A percentile compares a stretch with the other conserved stretches of the same genome.
Conservation (phyloP, 169 alveolate genomes). For the Cytauxzoon felis region DNA sequence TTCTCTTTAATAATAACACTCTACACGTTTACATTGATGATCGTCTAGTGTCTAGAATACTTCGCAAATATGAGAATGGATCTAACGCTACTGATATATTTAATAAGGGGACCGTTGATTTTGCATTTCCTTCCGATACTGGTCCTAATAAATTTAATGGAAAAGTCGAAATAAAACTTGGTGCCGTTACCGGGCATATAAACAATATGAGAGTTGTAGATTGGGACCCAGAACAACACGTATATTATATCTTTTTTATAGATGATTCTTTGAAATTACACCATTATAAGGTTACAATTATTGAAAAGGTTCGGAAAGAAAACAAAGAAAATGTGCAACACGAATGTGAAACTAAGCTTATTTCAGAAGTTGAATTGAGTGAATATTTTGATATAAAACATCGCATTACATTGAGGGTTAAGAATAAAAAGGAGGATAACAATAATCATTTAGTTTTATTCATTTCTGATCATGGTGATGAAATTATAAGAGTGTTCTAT, state of each 20-base stretch:
- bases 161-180: too few species aligned
- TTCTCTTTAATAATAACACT: not conserved
- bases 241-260: not conserved
- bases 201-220: too few species aligned
- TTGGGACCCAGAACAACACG: not conserved
- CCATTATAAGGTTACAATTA: not conserved
- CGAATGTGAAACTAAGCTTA: too few species aligned
- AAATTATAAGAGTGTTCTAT: not conserved
- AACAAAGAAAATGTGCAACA: too few species aligned
- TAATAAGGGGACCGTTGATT: too few species aligned
- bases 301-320: too few species aligned
- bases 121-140: not conserved
- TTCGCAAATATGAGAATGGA: not conserved
- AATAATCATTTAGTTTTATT: not conserved
- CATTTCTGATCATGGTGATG: constrained; percentile 2
- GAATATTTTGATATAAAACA: not conserved
- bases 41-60: not conserved
- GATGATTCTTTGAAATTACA: not conserved
- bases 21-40: not conserved
- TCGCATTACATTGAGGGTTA: constrained; percentile 5
- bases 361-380: constrained; percentile 7
- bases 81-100: too few species aligned
- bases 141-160: not conserved
- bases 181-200: too few species aligned
- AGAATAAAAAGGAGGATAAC: not conserved